Percentiles rank a stretch among this genome's conserved stretches.
phyloP scores from a whole-genome alignment of 129 eudicot genomes.

The Silybum marianum region DNA sequence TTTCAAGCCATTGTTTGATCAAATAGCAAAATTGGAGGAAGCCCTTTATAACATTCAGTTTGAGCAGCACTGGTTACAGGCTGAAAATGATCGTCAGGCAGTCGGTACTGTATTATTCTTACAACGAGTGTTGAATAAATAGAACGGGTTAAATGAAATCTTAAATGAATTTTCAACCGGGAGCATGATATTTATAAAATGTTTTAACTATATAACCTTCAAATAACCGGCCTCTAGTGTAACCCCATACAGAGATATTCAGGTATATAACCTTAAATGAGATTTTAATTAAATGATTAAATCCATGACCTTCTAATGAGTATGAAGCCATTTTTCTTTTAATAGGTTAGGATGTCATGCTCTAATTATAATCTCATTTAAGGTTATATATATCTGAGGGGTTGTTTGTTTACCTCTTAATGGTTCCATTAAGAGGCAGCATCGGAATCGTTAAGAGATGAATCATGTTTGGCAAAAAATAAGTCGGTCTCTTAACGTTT shows the following conservation, averaged over 20 bases:
- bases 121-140: background rate
- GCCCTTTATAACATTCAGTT: slow-evolving; percentile 38
- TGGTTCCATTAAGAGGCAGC: too few species aligned
- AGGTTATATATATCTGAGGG: too few species aligned
- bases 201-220: background rate
- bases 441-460: too few species aligned
- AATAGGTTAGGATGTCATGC: background rate
- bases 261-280: background rate
- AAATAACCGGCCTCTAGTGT: background rate
- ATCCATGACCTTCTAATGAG: background rate
- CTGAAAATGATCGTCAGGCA: slow-evolving; percentile 34
- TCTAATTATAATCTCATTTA: background rate
- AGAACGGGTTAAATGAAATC: background rate
- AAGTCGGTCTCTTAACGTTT: too few species aligned
- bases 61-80: slow-evolving; percentile 37
- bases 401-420: too few species aligned
- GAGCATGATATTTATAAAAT: background rate
- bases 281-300: background rate
- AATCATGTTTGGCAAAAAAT: too few species aligned
- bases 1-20: slow-evolving; percentile 30
- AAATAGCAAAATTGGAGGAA: slow-evolving; percentile 32
- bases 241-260: too few species aligned
- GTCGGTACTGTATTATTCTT: slow-evolving; percentile 10
- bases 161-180: background rate
- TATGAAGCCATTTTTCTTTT: background rate